phyloP scores from a whole-genome alignment of 352 stramenopile species.

The Halophytophthora polymorphica region DNA sequence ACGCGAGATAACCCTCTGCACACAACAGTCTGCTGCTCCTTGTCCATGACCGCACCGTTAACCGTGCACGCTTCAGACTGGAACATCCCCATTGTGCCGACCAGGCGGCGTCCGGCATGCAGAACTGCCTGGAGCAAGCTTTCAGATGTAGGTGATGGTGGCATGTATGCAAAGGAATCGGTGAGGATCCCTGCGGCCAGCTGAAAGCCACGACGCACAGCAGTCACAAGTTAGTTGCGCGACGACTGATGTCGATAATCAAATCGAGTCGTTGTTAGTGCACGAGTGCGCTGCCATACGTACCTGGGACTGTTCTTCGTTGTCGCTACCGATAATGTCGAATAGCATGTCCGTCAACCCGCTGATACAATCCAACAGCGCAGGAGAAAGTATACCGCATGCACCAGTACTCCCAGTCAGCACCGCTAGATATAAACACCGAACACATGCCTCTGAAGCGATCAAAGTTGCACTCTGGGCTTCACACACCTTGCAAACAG shows the following conservation, averaged over 20 bases:
- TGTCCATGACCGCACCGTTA: conserved; percentile 6
- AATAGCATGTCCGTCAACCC: conserved; percentile 45
- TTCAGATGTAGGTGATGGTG: conserved; percentile 10
- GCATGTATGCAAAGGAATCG: conserved; percentile 48
- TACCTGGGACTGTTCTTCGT: conserved; percentile 49
- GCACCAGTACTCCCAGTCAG: not conserved
- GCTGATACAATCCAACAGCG: conserved; percentile 12
- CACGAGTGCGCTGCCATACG: not conserved
- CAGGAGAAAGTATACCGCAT: not conserved
- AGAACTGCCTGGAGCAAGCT: conserved; percentile 28
- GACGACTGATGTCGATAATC: conserved; percentile 1
- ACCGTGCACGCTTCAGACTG: conserved; percentile 3
- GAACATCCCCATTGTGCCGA: conserved; percentile 25
- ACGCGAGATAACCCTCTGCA: conserved; percentile 43
- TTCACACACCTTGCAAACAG: conserved; percentile 29
- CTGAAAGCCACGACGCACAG: conserved; percentile 17
- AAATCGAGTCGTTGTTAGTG: not conserved
- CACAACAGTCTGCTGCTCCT: conserved; percentile 22
- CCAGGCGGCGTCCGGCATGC: conserved; percentile 22
- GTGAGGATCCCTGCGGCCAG: conserved; percentile 56
- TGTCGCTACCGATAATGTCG: conserved; percentile 19
- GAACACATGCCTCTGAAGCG: not conserved
- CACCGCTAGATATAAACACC: not conserved
- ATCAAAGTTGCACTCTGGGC: not conserved
- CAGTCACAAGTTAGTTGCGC: not conserved